A percentile compares a stretch with the other conserved stretches of the same genome.
Evolutionary conservation across 371 early-diverging fungal species (phyloP).

Genomic region (Entomophthora muscae): DNA sequence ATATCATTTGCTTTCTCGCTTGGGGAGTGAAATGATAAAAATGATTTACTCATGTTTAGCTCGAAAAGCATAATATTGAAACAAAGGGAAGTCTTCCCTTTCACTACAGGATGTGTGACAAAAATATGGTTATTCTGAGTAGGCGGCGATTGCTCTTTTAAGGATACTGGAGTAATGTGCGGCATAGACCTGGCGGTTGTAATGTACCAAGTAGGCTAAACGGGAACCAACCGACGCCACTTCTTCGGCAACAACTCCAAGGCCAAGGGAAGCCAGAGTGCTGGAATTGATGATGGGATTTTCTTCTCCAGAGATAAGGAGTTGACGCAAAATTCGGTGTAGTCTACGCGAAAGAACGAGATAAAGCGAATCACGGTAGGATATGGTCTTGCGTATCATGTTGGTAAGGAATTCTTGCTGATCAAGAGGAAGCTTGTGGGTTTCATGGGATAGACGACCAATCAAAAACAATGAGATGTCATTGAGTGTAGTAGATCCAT

Average conservation of each 20-base stretch:
- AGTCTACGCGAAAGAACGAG: slow-evolving; percentile 39
- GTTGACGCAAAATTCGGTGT: slow-evolving; percentile 24
- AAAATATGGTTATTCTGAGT: neutral
- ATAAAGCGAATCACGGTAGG: slow-evolving; percentile 45
- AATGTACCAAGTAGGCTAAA: slow-evolving; percentile 26
- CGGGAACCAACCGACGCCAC: slow-evolving; percentile 25
- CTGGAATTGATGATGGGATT: slow-evolving; percentile 15
- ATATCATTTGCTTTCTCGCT: too few species aligned
- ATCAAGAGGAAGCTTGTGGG: slow-evolving; percentile 15
- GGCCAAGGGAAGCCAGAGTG: slow-evolving; percentile 26
- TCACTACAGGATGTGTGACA: too few species aligned
- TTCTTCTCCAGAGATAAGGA: slow-evolving; percentile 30
- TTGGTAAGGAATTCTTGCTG: slow-evolving; percentile 25
- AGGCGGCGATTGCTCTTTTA: slow-evolving; percentile 23
- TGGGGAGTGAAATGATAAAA: too few species aligned
- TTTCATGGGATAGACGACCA: slow-evolving; percentile 12
- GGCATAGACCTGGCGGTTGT: slow-evolving; percentile 49
- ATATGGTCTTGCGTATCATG: slow-evolving; percentile 57
- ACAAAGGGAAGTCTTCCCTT: too few species aligned
- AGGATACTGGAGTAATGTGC: slow-evolving; percentile 22
- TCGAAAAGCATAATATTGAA: too few species aligned
- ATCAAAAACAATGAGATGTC: slow-evolving; percentile 24
- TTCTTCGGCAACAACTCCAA: slow-evolving; percentile 27
- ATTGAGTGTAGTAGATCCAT: slow-evolving; percentile 27
- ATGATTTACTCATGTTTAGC: too few species aligned